Conservation (phyloP, 768 basidiomycete genomes). For the Tricholoma sp. region DNA sequence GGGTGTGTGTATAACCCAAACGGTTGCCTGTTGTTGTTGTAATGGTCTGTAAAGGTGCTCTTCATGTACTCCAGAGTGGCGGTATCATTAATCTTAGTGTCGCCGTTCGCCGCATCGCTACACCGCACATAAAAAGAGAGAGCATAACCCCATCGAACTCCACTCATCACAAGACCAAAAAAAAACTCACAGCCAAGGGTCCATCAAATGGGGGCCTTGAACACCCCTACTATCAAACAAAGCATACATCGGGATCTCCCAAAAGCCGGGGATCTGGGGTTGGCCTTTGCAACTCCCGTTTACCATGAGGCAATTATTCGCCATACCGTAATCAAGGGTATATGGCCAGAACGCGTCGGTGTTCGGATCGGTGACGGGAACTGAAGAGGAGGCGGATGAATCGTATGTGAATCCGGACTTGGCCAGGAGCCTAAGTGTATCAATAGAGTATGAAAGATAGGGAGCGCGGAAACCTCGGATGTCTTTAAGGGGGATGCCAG, state of each 20-base stretch:
- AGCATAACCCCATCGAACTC: not conserved
- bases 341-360: constrained; percentile 85
- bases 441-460: constrained; percentile 58
- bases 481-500: constrained; percentile 62
- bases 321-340: constrained; percentile 73
- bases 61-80: constrained; percentile 71
- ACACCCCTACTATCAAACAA: constrained; percentile 59
- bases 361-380: constrained; percentile 57
- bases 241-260: constrained; percentile 85
- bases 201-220: constrained; percentile 67
- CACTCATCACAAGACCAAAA: not conserved
- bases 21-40: constrained; percentile 70
- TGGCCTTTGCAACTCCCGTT: constrained; percentile 58
- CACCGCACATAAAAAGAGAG: not conserved
- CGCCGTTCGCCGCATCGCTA: constrained; percentile 54
- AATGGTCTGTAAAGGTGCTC: constrained; percentile 68
- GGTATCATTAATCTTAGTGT: constrained; percentile 42
- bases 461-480: constrained; percentile 77
- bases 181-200: constrained; percentile 69
- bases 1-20: constrained; percentile 81
- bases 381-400: constrained; percentile 52
- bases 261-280: constrained; percentile 70
- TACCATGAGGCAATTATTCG: constrained; percentile 66
- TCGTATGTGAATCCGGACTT: constrained; percentile 67
- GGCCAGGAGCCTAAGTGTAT: constrained; percentile 56